Percentiles rank a stretch among this genome's conserved stretches.
Evolutionary conservation across 2,329 filamentous ascomycete species (phyloP).

Genomic region (Dactylonectria estremocensis): DNA sequence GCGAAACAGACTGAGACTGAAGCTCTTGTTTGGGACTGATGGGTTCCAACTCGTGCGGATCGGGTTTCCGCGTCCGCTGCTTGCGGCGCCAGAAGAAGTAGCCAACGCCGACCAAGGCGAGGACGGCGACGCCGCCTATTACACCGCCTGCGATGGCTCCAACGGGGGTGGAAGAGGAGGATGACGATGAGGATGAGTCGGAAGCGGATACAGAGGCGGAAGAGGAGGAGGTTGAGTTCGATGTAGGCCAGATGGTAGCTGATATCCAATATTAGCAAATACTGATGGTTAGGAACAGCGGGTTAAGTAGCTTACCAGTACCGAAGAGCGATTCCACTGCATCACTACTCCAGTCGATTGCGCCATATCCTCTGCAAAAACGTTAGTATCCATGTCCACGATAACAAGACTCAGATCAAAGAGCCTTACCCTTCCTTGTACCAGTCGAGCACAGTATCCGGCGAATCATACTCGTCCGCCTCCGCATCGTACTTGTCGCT

Average conservation of each 20-base stretch:
- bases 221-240: background rate
- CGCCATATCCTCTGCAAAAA: background rate
- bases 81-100: constrained; percentile 21
- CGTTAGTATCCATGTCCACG: background rate
- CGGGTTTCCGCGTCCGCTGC: background rate
- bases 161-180: background rate
- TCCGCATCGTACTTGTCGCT: constrained; percentile 17
- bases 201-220: too few species aligned
- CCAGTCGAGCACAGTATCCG: constrained; percentile 4
- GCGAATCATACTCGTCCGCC: constrained; percentile 1
- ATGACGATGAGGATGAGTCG: background rate
- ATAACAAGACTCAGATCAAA: background rate
- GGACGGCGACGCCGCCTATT: constrained; percentile 6
- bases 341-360: background rate
- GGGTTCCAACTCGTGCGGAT: background rate
- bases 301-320: background rate
- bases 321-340: background rate
- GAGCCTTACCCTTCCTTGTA: background rate
- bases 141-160: constrained; percentile 16
- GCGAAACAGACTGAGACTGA: background rate
- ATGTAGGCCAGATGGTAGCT: background rate
- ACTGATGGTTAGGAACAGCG: background rate
- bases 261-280: background rate
- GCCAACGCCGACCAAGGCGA: background rate
- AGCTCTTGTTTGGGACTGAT: background rate